phyloP scores from a whole-genome alignment of 2,329 filamentous ascomycete genomes.

The Pseudogymnoascus sp. region DNA sequence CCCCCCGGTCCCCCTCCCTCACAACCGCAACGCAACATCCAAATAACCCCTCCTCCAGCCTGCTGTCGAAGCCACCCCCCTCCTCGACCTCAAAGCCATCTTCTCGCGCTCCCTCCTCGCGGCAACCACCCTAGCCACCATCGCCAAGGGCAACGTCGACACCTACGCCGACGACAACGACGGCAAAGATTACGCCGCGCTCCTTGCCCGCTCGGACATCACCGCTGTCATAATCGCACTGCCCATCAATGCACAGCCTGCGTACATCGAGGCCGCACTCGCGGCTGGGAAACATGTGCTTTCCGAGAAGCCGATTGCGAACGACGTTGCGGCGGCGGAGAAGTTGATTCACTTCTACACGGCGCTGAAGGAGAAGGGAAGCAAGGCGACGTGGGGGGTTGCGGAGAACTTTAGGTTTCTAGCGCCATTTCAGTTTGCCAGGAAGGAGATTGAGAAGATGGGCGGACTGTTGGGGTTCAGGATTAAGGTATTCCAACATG shows the following conservation, averaged over 20 bases:
- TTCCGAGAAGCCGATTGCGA: slow-evolving; percentile 45
- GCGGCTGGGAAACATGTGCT: slow-evolving; percentile 45
- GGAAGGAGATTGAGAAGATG: slow-evolving; percentile 40
- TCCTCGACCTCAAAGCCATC: slow-evolving; percentile 44
- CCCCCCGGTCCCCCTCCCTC: background rate
- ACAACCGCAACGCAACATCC: background rate
- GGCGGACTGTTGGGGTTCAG: slow-evolving; percentile 48
- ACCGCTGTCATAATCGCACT: slow-evolving; percentile 35
- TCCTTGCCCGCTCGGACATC: slow-evolving; percentile 27
- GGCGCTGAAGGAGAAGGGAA: slow-evolving; percentile 22
- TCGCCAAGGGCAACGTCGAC: slow-evolving; percentile 33
- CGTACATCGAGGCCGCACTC: slow-evolving; percentile 41
- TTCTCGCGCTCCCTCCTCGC: slow-evolving; percentile 29
- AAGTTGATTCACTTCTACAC: slow-evolving; percentile 41
- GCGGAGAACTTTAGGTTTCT: slow-evolving; percentile 68
- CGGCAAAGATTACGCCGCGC: slow-evolving; percentile 36
- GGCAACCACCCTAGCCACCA: slow-evolving; percentile 27
- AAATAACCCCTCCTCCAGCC: slow-evolving; percentile 34
- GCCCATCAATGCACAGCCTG: slow-evolving; percentile 41
- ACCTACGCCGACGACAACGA: slow-evolving; percentile 28
- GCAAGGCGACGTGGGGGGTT: slow-evolving; percentile 43
- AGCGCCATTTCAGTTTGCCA: slow-evolving; percentile 44
- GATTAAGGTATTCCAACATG: slow-evolving; percentile 36
- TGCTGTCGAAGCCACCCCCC: slow-evolving; percentile 45
- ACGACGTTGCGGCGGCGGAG: slow-evolving; percentile 38